These are phyloP conservation scores for Botrytis deweyae DNA, from an alignment of 2,329 filamentous ascomycete species.

Conservation along the genomic window DNA sequence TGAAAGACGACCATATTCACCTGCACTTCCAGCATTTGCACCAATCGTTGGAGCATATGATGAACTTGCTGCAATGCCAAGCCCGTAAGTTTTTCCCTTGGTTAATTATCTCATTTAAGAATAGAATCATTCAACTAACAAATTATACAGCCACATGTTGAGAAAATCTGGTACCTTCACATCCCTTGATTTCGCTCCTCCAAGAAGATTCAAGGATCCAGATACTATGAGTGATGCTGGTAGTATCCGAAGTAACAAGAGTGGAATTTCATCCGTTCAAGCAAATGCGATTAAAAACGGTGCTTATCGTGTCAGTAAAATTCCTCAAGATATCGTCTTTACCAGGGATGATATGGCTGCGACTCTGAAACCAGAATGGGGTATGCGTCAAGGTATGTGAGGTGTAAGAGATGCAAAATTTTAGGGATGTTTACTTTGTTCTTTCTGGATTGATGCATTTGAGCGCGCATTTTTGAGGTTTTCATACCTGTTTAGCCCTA, in stretches of 20 bases:
- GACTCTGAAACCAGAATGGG: slow-evolving; percentile 43
- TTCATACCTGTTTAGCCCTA: slow-evolving; percentile 3
- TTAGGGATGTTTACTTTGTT: slow-evolving; percentile 29
- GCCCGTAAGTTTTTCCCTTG: slow-evolving; percentile 67
- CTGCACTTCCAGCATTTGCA: slow-evolving; percentile 69
- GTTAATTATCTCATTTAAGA: neutral
- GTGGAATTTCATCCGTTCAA: slow-evolving; percentile 60
- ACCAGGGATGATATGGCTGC: slow-evolving; percentile 61
- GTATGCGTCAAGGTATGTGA: slow-evolving; percentile 37
- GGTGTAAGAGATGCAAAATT: slow-evolving; percentile 25
- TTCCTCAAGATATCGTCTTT: slow-evolving; percentile 64
- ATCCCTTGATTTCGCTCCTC: slow-evolving; percentile 76
- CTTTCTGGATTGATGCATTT: slow-evolving; percentile 26
- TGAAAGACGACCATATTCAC: slow-evolving; percentile 70
- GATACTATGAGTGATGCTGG: slow-evolving; percentile 63
- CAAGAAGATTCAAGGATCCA: slow-evolving; percentile 67
- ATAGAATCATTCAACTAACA: slow-evolving; percentile 35
- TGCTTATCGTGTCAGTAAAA: slow-evolving; percentile 67
- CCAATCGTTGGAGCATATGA: slow-evolving; percentile 83
- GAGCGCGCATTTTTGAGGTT: slow-evolving; percentile 36
- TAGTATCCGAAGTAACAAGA: slow-evolving; percentile 64
- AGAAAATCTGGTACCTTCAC: slow-evolving; percentile 79
- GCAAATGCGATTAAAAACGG: slow-evolving; percentile 62
- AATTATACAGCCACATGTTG: slow-evolving; percentile 58
- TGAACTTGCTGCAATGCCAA: slow-evolving; percentile 80